Evolutionary conservation across 2,329 filamentous ascomycete genomes (phyloP).

Genomic region (Neofusicoccum umdonicola): DNA sequence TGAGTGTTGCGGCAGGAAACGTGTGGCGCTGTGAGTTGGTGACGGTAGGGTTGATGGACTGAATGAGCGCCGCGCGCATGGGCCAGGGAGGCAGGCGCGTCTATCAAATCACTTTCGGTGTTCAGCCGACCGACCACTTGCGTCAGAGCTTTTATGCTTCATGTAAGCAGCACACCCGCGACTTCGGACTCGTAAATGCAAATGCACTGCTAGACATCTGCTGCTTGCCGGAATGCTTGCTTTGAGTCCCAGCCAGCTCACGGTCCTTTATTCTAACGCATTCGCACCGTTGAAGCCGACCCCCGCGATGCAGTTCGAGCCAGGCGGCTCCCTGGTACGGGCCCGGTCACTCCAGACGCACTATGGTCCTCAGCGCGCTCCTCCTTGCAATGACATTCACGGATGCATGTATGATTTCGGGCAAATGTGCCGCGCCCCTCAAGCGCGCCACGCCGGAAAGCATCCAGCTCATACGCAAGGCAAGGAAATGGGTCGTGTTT

Average conservation of each 20-base stretch:
- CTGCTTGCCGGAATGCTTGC: background rate
- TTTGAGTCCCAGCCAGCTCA: too few relatives aligned
- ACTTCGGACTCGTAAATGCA: background rate
- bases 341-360: background rate
- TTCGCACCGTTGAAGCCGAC: background rate
- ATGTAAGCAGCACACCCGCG: conserved; percentile 2
- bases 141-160: conserved; percentile 11
- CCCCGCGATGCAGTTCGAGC: background rate
- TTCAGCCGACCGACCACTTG: conserved; percentile 4
- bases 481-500: conserved; percentile 1
- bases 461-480: background rate
- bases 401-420: too few relatives aligned
- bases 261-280: background rate
- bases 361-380: background rate
- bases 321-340: too few relatives aligned
- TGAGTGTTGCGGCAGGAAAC: background rate
- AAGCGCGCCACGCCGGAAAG: too few relatives aligned
- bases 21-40: background rate
- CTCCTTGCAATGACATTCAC: too few relatives aligned
- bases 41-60: conserved; percentile 6
- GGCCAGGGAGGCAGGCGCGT: background rate
- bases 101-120: background rate
- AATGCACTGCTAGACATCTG: background rate
- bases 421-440: background rate
- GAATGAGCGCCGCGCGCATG: conserved; percentile 3